Conservation (phyloP, 2,329 filamentous ascomycete genomes). For the Immersiporthe knoxdaviesiana region DNA sequence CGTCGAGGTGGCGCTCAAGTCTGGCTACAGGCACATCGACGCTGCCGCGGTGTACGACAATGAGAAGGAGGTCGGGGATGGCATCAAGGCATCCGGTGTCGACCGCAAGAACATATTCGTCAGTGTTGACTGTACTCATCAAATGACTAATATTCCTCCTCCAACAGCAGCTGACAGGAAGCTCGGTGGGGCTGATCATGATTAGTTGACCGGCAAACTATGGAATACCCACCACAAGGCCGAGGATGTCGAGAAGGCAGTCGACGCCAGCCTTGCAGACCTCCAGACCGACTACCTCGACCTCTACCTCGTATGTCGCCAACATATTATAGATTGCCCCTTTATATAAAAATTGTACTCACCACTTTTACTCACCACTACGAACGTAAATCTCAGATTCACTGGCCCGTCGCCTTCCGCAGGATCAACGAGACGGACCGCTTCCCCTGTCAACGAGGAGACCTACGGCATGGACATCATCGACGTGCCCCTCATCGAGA, state of each 20-base stretch:
- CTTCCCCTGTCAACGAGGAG: slow-evolving; percentile 45
- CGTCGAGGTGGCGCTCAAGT: slow-evolving; percentile 45
- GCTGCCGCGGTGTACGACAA: slow-evolving; percentile 44
- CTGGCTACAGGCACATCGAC: slow-evolving; percentile 44
- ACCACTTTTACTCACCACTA: neutral
- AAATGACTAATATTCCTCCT: too few relatives aligned
- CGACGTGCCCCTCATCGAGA: slow-evolving; percentile 50
- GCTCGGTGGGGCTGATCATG: too few relatives aligned
- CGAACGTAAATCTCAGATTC: slow-evolving; percentile 50
- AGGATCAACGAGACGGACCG: slow-evolving; percentile 44
- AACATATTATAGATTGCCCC: too few relatives aligned
- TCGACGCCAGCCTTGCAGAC: slow-evolving; percentile 47
- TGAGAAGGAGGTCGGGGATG: slow-evolving; percentile 40
- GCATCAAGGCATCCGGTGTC: slow-evolving; percentile 41
- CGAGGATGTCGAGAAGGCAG: slow-evolving; percentile 45
- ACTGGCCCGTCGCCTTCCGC: slow-evolving; percentile 48
- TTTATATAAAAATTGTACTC: too few relatives aligned
- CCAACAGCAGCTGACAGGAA: neutral
- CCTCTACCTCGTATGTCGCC: slow-evolving; percentile 44
- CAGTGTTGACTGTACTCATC: neutral
- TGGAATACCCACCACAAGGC: slow-evolving; percentile 56
- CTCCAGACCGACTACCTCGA: slow-evolving; percentile 50
- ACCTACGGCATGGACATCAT: slow-evolving; percentile 50
- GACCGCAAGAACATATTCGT: slow-evolving; percentile 39
- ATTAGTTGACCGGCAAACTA: slow-evolving; percentile 54